phyloP scores from a whole-genome alignment of 345 rosid genomes.

The Pelargonium nanum region DNA sequence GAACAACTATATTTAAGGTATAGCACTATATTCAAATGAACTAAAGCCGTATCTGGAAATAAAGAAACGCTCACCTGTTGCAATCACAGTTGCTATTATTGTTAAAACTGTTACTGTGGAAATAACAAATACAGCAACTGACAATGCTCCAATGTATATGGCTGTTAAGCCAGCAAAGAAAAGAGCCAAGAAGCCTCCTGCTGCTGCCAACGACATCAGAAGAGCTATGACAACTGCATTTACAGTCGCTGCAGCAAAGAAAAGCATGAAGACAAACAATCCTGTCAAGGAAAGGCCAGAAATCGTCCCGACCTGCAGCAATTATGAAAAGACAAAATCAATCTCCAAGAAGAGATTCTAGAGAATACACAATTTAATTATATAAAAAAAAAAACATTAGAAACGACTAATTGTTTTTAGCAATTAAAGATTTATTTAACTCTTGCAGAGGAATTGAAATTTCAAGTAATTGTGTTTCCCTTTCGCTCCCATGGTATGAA shows the following conservation, averaged over 20 bases:
- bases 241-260: slow-evolving; percentile 68
- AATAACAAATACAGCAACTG: slow-evolving; percentile 59
- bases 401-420: not conserved
- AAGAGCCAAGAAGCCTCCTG: slow-evolving; percentile 78
- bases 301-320: slow-evolving; percentile 65
- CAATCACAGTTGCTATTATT: slow-evolving; percentile 38
- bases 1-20: not conserved
- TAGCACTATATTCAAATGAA: not conserved
- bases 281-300: slow-evolving; percentile 61
- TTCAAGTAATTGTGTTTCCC: no score
- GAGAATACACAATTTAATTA: not conserved
- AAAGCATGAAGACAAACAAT: slow-evolving; percentile 55
- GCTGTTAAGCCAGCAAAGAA: slow-evolving; percentile 60
- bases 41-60: not conserved
- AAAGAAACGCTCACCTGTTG: slow-evolving; percentile 40
- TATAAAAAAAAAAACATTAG: not conserved
- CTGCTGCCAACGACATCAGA: slow-evolving; percentile 71
- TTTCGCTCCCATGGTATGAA: no score
- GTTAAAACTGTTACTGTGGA: slow-evolving; percentile 57
- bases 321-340: not conserved
- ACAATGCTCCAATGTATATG: slow-evolving; percentile 66
- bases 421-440: not conserved
- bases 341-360: not conserved
- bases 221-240: slow-evolving; percentile 68
- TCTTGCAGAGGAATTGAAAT: not conserved